These are phyloP conservation scores for Populus euphratica DNA, from an alignment of 345 rosid species.

Conservation along the genomic window DNA sequence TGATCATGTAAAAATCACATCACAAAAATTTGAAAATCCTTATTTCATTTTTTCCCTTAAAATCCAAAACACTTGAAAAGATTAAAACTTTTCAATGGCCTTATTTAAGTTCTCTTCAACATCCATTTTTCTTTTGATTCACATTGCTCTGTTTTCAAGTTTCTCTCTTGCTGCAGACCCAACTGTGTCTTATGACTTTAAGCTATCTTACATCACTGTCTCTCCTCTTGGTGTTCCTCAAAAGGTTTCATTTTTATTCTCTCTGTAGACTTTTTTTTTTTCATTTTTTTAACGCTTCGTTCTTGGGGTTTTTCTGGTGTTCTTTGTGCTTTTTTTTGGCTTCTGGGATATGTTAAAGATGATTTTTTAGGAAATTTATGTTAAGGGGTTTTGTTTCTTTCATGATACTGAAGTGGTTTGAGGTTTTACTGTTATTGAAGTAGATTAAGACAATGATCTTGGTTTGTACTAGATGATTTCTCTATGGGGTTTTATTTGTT, in stretches of 20 bases:
- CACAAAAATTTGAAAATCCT: background rate
- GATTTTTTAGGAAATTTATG: background rate
- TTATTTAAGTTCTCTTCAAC: background rate
- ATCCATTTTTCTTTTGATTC: slow-evolving; percentile 24
- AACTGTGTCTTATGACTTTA: slow-evolving; percentile 44
- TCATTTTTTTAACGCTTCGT: background rate
- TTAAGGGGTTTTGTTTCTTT: background rate
- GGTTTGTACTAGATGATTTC: background rate
- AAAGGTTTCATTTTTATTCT: slow-evolving; percentile 40
- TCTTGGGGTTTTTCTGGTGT: background rate
- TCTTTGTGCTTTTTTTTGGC: background rate
- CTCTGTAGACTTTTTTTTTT: background rate
- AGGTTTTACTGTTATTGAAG: background rate
- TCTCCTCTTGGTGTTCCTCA: slow-evolving; percentile 91
- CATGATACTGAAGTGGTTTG: background rate
- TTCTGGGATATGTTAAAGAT: slow-evolving; percentile 3
- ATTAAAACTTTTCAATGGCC: slow-evolving; percentile 1
- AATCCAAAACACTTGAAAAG: background rate
- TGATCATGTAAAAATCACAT: background rate
- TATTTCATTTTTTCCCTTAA: background rate
- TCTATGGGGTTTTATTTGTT: background rate
- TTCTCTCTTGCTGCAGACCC: slow-evolving; percentile 64
- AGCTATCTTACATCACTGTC: slow-evolving; percentile 58
- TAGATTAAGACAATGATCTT: background rate
- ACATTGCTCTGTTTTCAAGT: slow-evolving; percentile 41